These are phyloP conservation scores for Rhynchosporium graminicola DNA, from an alignment of 2,329 filamentous ascomycete species.

Conservation along the genomic window DNA sequence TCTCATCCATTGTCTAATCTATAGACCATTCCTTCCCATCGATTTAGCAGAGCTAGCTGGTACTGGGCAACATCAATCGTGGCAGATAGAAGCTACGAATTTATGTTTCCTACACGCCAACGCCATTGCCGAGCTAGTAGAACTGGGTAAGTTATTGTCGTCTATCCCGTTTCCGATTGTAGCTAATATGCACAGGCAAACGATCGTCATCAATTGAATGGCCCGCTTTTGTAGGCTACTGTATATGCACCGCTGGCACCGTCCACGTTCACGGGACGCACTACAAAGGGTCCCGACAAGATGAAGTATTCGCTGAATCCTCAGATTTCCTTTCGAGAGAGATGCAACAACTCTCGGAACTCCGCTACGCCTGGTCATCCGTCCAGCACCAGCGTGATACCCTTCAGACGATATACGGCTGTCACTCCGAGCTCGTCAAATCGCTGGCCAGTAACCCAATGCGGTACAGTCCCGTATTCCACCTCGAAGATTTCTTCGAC, in stretches of 20 bases:
- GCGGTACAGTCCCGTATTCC: constrained; percentile 76
- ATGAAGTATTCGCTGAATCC: constrained; percentile 57
- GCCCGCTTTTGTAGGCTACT: constrained; percentile 85
- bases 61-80: constrained; percentile 82
- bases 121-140: constrained; percentile 79
- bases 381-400: constrained; percentile 80
- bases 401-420: constrained; percentile 73
- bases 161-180: background rate
- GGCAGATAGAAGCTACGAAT: constrained; percentile 90
- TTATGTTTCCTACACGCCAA: constrained; percentile 86
- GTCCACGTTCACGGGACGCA: constrained; percentile 86
- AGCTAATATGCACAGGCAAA: constrained; percentile 43
- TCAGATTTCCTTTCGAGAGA: constrained; percentile 73
- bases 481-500: constrained; percentile 86
- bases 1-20: constrained; percentile 82
- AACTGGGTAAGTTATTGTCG: constrained; percentile 55
- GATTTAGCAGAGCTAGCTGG: constrained; percentile 79
- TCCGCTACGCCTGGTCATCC: constrained; percentile 74
- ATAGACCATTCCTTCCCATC: constrained; percentile 83
- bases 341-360: constrained; percentile 76
- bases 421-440: constrained; percentile 80
- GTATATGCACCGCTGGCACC: constrained; percentile 81
- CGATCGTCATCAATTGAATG: constrained; percentile 76
- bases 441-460: constrained; percentile 67
- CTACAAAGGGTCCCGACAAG: constrained; percentile 54